Evolutionary conservation across 176 grass and related monocot species (phyloP), one percentile per base, ranked within the genome.

Genomic region (Oryza glaberrima): DNA sequence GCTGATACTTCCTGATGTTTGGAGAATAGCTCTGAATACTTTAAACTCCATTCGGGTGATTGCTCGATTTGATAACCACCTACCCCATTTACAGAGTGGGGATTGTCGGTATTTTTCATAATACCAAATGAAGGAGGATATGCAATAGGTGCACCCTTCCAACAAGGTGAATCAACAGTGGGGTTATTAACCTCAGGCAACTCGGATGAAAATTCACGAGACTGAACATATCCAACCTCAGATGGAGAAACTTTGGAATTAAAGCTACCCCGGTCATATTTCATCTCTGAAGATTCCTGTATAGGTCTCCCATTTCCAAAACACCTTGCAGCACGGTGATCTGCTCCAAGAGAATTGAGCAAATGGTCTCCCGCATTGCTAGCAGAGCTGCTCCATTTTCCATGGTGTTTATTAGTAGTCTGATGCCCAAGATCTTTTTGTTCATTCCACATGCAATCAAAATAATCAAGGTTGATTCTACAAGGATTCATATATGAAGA

Each of bases 81-180:
- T 52, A 40, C 36, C 76, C 65, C 77, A 61, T 77, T 77, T 20
- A 49, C 30, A 1, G 15, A 25, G 64, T 17, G 44, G 64, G 69
- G 61, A 38, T 43, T 28, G 61, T 75, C 68, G 77, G 77, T 82
- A 65, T 84, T 90, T 79, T 76, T 80, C 7, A 77, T 74, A 44
- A 64, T 69, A 68, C 64, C 70, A 86, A 91, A 94, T 30, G 86
- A 56, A 85, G 83, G 51, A 60, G 80, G 70, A 36, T 70, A 83
- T 20, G 82, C 30, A 13, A 67, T 63, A 71, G 92, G 77, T 77
- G 89, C 77, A 67, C 92, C 88, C 74, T 94, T 94, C 92, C 92
- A 94, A 85, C 92, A 94, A 60, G 92, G 92, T 32, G 83, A 94
- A 70, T 94, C 88, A 72, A 91, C 88, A 77, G 28, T 80, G 48